Evolutionary conservation across 73 alveolate species (phyloP).

Genomic region (Uronychia setigera): DNA sequence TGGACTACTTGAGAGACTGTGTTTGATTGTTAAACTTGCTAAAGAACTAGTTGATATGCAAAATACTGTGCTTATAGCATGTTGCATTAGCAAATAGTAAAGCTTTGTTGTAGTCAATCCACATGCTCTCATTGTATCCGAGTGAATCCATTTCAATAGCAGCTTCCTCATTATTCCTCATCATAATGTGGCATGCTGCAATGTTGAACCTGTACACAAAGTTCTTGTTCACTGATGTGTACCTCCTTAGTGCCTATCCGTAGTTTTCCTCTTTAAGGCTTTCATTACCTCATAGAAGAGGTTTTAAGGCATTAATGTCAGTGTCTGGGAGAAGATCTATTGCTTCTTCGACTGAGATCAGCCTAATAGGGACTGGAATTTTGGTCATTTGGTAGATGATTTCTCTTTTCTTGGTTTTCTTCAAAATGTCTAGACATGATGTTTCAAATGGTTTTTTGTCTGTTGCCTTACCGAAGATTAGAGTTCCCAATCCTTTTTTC

Average conservation of each 20-base stretch:
- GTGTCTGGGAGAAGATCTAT: not conserved
- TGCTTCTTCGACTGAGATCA: not conserved
- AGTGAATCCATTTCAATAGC: not conserved
- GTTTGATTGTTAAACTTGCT: not conserved
- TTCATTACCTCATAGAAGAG: not conserved
- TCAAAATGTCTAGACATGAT: no score
- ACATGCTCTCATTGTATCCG: not conserved
- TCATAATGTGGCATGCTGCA: not conserved
- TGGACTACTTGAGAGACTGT: not conserved
- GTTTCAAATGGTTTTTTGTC: no score
- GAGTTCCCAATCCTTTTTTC: no score
- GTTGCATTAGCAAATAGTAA: not conserved
- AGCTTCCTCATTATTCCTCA: not conserved
- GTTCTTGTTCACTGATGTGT: not conserved
- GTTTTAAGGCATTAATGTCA: not conserved
- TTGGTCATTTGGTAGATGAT: not conserved
- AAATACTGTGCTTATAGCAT: not conserved
- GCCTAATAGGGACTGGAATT: not conserved
- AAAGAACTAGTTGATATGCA: not conserved
- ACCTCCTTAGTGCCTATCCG: not conserved
- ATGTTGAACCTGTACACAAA: not conserved
- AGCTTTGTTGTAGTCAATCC: not conserved
- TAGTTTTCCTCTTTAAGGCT: not conserved
- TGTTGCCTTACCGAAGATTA: no score
- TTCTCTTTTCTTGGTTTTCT: no score